phyloP scores from a whole-genome alignment of 1,284 basidiomycete genomes.

The Thecaphora thlaspeos region DNA sequence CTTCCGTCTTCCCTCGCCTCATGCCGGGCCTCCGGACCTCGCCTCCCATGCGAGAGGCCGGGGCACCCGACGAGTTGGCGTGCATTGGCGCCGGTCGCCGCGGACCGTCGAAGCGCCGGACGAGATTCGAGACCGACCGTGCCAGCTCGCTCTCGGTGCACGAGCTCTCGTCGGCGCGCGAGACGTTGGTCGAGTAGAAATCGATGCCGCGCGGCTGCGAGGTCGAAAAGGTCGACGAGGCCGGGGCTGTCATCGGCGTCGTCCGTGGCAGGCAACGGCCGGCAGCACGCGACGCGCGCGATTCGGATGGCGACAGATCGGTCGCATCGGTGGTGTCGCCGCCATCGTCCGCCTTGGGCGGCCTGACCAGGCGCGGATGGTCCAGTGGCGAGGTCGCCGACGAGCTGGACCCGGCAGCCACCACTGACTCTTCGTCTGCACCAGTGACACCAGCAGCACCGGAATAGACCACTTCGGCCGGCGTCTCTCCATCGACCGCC shows the following conservation, averaged over 20 bases:
- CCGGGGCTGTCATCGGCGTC: constrained; percentile 21
- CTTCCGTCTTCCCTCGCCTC: constrained; percentile 67
- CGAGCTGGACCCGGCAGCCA: too few relatives aligned
- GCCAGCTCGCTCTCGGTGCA: constrained; percentile 41
- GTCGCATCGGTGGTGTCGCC: constrained; percentile 31
- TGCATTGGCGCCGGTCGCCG: constrained; percentile 5
- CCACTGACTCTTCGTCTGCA: too few relatives aligned
- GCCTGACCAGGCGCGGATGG: not conserved
- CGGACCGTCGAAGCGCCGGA: constrained; percentile 33
- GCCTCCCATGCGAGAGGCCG: constrained; percentile 1
- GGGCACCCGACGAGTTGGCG: constrained; percentile 7
- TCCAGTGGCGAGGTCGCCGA: not conserved
- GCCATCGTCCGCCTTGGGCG: constrained; percentile 23
- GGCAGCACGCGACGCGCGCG: constrained; percentile 4
- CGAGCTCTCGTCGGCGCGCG: constrained; percentile 44
- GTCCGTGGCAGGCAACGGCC: constrained; percentile 22
- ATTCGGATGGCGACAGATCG: constrained; percentile 31
- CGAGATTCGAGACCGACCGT: constrained; percentile 17
- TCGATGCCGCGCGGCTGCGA: constrained; percentile 8
- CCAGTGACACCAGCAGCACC: too few relatives aligned
- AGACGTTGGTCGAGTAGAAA: constrained; percentile 13
- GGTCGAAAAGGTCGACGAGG: constrained; percentile 20
- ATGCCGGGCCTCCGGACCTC: constrained; percentile 60
- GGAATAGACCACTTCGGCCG: too few relatives aligned
- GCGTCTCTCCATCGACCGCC: too few relatives aligned